These are phyloP conservation scores for Malus hybrid DNA, from an alignment of 331 rosid genomes.

Conservation along the genomic window DNA sequence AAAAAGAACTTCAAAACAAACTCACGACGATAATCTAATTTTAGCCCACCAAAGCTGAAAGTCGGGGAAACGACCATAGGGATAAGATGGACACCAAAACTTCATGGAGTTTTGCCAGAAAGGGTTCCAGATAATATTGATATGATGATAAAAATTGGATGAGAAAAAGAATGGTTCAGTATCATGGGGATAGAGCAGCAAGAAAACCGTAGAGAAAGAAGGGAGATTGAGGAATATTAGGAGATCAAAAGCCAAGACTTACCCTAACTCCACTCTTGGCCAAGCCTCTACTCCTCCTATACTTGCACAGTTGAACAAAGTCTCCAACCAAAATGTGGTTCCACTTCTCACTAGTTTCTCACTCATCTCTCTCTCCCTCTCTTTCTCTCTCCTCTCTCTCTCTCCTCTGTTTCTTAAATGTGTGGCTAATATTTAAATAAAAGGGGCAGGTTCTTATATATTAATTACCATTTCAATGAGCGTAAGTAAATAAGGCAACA, in stretches of 20 bases:
- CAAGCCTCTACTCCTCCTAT: conserved; percentile 14
- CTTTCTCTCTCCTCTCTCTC: conserved; percentile 6
- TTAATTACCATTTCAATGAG: conserved; percentile 27
- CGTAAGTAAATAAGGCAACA: conserved; percentile 19
- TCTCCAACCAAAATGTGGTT: conserved; percentile 28
- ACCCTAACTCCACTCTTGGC: conserved; percentile 39
- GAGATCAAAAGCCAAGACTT: conserved; percentile 30
- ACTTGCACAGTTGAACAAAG: conserved; percentile 20
- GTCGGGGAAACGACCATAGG: too few species aligned
- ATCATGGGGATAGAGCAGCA: conserved; percentile 13
- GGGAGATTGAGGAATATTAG: conserved; percentile 28
- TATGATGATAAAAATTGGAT: neutral
- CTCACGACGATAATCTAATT: neutral
- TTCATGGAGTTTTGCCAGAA: neutral
- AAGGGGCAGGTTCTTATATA: neutral
- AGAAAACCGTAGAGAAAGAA: conserved; percentile 15
- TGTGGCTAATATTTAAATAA: conserved; percentile 32
- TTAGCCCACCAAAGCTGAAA: too few species aligned
- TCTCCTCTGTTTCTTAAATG: conserved; percentile 15
- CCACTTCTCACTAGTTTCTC: conserved; percentile 30
- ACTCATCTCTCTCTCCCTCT: neutral
- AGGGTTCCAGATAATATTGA: too few species aligned
- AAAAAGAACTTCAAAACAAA: too few species aligned
- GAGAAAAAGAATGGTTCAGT: conserved; percentile 1
- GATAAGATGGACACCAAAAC: too few species aligned